A percentile compares a stretch with the other conserved stretches of the same genome.
These are phyloP conservation scores for Daphne laureola DNA, from an alignment of 441 rosid genomes.

Conservation along the genomic window DNA sequence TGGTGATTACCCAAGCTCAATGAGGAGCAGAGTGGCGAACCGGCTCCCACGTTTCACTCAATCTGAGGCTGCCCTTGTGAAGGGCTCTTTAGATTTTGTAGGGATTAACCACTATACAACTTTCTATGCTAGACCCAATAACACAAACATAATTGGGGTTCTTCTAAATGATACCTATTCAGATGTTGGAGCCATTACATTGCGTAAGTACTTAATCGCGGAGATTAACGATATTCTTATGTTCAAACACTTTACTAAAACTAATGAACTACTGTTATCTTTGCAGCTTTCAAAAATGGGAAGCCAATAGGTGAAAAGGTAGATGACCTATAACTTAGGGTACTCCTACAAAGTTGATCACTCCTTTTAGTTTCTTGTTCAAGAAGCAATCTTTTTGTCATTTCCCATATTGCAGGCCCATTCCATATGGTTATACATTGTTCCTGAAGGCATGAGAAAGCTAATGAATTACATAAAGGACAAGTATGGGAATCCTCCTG, in stretches of 20 bases:
- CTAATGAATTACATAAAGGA: constrained; percentile 83
- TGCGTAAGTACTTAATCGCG: constrained; percentile 38
- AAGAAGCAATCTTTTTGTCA: not conserved
- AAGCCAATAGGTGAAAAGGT: constrained; percentile 73
- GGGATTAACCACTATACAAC: constrained; percentile 98
- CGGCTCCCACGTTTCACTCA: constrained; percentile 64
- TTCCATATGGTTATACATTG: constrained; percentile 92
- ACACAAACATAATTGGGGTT: constrained; percentile 17
- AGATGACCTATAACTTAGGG: constrained; percentile 4
- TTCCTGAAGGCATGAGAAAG: constrained; percentile 81
- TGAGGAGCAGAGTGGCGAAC: constrained; percentile 62
- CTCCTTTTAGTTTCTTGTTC: not conserved
- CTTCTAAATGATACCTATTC: constrained; percentile 53
- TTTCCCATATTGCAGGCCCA: constrained; percentile 45
- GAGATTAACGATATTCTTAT: too few species aligned
- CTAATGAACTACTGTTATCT: constrained; percentile 6
- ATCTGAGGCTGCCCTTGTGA: constrained; percentile 50
- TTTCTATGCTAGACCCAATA: constrained; percentile 44
- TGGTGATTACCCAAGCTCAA: constrained; percentile 90
- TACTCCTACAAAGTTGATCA: too few species aligned
- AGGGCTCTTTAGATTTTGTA: constrained; percentile 88
- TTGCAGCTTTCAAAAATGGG: constrained; percentile 52
- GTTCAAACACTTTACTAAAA: not conserved
- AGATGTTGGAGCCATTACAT: constrained; percentile 68
- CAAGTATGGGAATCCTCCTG: constrained; percentile 72